Evolutionary conservation across 768 basidiomycete species (phyloP), one percentile per base, ranked within the genome.

Genomic region (Amanita thiersii): DNA sequence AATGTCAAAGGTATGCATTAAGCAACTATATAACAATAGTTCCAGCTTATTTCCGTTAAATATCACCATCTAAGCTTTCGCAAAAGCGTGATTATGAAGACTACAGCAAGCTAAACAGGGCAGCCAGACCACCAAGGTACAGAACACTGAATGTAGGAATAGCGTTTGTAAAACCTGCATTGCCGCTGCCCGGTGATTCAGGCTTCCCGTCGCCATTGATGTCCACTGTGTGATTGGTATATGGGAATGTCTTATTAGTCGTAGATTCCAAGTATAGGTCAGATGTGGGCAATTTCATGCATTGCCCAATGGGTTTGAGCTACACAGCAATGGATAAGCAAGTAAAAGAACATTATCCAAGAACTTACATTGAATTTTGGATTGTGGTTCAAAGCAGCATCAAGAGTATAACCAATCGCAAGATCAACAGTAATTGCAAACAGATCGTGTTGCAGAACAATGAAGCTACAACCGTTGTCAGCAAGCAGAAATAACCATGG

Each of bases 381-480:
- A 11, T 66, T 66, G 53, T 81, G 78, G 15, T 52, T 70, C 52
- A 86, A 58, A 15, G 90, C 93, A 20, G 79, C 70, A 44, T 86
- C 75, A 12, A 96, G 68, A 48, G 87, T 82, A 64, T 91, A 92
- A 17, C 86, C 89, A 44, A 84, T 72, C 20, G 92, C 92, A 49
- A 97, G 77, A 52, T 94, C 88, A 39, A 94, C 90, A 9, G 88
- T 86, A 53, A 88, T 77, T 48, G 81, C 62, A 50, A 69, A 93
- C 26, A 94, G 67, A 59, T 96, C 93, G 52, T 92, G 89, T 58
- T 91, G 73, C 42, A 98, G 68, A 24, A 93, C 87, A 52, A 93
- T 78, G 69, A 97, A 96, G 53, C 90, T 70, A 19, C 6, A 38
- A 9, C 30, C 8, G 29, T 15, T 43, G 43, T 40, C 33, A 42